Conservation (phyloP, 1,284 basidiomycete genomes). For the Ustilago esculenta region DNA sequence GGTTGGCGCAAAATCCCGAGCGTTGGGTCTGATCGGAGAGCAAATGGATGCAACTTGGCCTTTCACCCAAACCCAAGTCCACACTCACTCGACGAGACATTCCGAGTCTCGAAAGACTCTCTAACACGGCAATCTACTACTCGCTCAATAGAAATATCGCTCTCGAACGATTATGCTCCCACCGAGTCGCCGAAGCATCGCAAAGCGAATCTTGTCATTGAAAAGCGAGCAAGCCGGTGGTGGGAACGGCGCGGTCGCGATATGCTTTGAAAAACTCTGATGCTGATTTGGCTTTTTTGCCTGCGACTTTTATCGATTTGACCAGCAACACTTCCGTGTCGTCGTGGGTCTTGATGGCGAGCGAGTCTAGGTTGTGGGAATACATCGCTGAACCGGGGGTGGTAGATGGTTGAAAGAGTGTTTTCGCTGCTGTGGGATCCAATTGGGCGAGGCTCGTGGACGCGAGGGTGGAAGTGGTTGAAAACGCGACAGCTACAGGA, state of each 20-base stretch:
- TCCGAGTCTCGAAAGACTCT: constrained; percentile 8
- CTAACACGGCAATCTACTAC: too few relatives aligned
- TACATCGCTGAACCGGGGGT: constrained; percentile 20
- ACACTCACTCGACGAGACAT: background rate
- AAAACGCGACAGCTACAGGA: constrained; percentile 1
- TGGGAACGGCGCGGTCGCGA: constrained; percentile 39
- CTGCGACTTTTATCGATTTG: constrained; percentile 25
- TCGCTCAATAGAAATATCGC: too few relatives aligned
- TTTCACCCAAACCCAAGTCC: constrained; percentile 5
- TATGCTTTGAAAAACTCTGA: constrained; percentile 50
- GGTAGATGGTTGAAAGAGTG: background rate
- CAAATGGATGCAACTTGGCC: constrained; percentile 5
- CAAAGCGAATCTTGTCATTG: too few relatives aligned
- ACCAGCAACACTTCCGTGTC: constrained; percentile 10
- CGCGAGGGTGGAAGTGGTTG: background rate
- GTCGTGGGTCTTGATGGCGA: constrained; percentile 16
- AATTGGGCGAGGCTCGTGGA: background rate
- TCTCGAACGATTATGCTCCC: too few relatives aligned
- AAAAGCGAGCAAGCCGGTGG: constrained; percentile 8
- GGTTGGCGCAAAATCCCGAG: constrained; percentile 4
- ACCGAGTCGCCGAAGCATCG: too few relatives aligned
- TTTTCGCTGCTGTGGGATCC: background rate
- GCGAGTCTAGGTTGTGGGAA: constrained; percentile 3
- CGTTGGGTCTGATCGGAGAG: constrained; percentile 1
- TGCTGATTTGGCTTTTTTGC: constrained; percentile 38